Conservation (phyloP, 2,329 filamentous ascomycete species). For the Lojkania enalia region DNA sequence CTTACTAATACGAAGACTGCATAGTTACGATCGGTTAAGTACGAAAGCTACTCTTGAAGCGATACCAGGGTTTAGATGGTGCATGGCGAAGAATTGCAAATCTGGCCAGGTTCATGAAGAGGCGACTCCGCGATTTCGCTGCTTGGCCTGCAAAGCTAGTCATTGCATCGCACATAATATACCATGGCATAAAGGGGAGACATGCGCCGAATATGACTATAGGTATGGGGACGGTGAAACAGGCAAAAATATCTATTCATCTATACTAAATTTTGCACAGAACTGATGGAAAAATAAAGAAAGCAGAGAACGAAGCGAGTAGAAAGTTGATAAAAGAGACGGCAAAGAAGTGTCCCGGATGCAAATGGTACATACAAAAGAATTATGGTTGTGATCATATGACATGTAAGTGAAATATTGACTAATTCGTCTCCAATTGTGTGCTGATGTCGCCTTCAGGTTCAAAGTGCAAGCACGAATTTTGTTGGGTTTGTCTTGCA, state of each 20-base stretch:
- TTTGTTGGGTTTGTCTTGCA: constrained; percentile 47
- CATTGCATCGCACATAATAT: constrained; percentile 43
- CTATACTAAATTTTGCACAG: constrained; percentile 3
- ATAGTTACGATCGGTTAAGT: constrained; percentile 48
- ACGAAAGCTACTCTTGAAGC: constrained; percentile 50
- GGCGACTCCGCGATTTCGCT: constrained; percentile 48
- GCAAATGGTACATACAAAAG: constrained; percentile 47
- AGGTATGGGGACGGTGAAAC: constrained; percentile 19
- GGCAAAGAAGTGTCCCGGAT: constrained; percentile 46
- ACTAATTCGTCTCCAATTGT: not conserved
- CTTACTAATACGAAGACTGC: not conserved
- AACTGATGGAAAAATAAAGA: constrained; percentile 27
- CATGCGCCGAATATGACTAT: constrained; percentile 46
- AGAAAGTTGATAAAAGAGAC: constrained; percentile 32
- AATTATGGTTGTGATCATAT: constrained; percentile 48
- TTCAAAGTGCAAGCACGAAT: constrained; percentile 43
- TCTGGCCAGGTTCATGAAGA: constrained; percentile 57
- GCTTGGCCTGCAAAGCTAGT: constrained; percentile 38
- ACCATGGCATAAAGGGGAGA: constrained; percentile 46
- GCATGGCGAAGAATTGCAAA: constrained; percentile 53
- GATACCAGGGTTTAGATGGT: constrained; percentile 57
- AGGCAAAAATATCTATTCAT: not conserved
- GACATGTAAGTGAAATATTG: constrained; percentile 28
- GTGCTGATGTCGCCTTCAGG: constrained; percentile 25
- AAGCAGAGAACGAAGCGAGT: constrained; percentile 34